These are phyloP conservation scores for Ganoderma sinense DNA, from an alignment of 1,284 basidiomycete species.

Conservation along the genomic window DNA sequence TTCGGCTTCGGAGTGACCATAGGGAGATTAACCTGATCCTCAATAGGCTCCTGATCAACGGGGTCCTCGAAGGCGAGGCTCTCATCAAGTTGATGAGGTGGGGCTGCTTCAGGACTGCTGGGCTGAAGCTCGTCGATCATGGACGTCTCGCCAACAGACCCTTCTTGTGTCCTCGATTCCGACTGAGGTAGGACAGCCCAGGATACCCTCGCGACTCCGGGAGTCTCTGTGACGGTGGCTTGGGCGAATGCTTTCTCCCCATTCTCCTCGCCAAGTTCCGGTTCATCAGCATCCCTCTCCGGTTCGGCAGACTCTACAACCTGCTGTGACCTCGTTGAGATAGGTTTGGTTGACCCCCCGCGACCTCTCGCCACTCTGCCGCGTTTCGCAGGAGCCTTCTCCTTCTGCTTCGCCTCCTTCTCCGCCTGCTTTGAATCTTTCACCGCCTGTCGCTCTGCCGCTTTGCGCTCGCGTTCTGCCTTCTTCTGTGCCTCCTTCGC, in stretches of 20 bases:
- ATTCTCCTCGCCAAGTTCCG: neutral
- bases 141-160: constrained; percentile 30
- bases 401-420: constrained; percentile 30
- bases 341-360: constrained; percentile 16
- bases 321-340: constrained; percentile 19
- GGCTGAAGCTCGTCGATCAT: constrained; percentile 49
- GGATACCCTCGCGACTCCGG: constrained; percentile 24
- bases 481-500: constrained; percentile 37
- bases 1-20: constrained; percentile 20
- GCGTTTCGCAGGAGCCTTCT: constrained; percentile 25
- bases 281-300: constrained; percentile 10
- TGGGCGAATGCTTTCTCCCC: neutral
- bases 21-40: constrained; percentile 2
- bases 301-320: constrained; percentile 8
- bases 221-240: constrained; percentile 5
- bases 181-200: constrained; percentile 34
- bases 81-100: constrained; percentile 4
- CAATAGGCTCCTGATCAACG: neutral
- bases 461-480: constrained; percentile 30
- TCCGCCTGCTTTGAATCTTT: constrained; percentile 27
- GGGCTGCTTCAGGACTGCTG: constrained; percentile 38
- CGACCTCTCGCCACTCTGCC: constrained; percentile 11
- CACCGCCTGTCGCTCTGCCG: constrained; percentile 32
- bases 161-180: constrained; percentile 20
- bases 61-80: neutral